Evolutionary conservation across 1,139 yeast genomes (phyloP).

Genomic region (Meyerozyma sp.): DNA sequence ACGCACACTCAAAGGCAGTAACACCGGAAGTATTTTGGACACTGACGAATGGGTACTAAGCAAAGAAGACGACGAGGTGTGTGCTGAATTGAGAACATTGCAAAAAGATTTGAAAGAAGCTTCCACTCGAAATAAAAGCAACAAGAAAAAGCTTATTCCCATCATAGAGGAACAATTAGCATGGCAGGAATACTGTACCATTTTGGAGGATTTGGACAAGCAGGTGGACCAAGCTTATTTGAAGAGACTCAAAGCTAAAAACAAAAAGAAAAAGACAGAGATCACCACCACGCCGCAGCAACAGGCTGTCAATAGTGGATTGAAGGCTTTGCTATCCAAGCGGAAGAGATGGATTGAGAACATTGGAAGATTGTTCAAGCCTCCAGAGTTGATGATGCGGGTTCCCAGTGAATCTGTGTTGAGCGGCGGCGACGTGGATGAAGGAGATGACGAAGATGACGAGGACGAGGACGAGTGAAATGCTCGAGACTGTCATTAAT

Average conservation of each 20-base stretch:
- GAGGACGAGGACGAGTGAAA: constrained; percentile 32
- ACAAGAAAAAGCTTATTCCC: constrained; percentile 65
- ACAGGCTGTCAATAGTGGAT: constrained; percentile 67
- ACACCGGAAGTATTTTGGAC: constrained; percentile 40
- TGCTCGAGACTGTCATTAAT: background rate
- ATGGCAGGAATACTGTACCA: constrained; percentile 88
- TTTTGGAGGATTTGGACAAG: constrained; percentile 88
- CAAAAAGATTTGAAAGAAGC: constrained; percentile 66
- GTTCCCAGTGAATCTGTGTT: constrained; percentile 62
- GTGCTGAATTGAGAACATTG: constrained; percentile 71
- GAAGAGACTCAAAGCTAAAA: constrained; percentile 78
- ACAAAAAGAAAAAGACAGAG: constrained; percentile 66
- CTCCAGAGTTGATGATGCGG: constrained; percentile 67
- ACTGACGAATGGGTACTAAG: constrained; percentile 73
- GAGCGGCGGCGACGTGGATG: background rate
- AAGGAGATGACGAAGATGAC: constrained; percentile 22
- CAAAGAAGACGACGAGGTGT: constrained; percentile 91
- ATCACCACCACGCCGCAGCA: constrained; percentile 32
- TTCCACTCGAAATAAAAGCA: constrained; percentile 56
- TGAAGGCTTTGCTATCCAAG: constrained; percentile 76
- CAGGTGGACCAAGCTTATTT: constrained; percentile 94
- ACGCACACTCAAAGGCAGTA: constrained; percentile 15
- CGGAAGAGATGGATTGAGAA: constrained; percentile 83
- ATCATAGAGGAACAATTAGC: constrained; percentile 87
- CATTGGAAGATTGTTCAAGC: constrained; percentile 77